Evolutionary conservation across 495 filamentous ascomycete genomes (phyloP), one percentile per base, ranked within the genome.

Genomic region (Rhypophila decipiens): DNA sequence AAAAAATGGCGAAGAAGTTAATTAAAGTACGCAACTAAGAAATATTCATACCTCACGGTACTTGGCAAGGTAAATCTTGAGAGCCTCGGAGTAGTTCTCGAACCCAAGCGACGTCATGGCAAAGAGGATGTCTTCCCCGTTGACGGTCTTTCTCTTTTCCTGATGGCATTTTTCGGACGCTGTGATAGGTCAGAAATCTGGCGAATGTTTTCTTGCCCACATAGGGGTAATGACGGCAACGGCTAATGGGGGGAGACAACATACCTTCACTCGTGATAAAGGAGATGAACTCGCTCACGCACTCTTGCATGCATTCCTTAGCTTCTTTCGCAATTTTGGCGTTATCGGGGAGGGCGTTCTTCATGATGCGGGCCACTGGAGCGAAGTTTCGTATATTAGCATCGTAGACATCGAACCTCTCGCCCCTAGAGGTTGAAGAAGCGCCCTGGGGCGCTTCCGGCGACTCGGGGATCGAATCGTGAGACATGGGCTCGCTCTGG

Each of bases 231-330:
- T 41, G 52, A 44, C 37, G 45, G 52, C 39, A 52, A 31, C 4
- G 27, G n/a, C 23, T 43, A 43, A 24, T 39, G 40, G 68, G 76
- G 45, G 18, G n/a, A 37, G 12, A 3, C 13, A 9, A 22, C 61
- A 42, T 61, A 95, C 93, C 93, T 78, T 98, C 93, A 66, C 90
- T 96, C 22, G 93, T 98, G 68, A 98, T 98, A 74, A 98, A 98
- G 15, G 91, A 96, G 74, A 98, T 98, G 70, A 97, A 98, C 77
- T 98, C 93, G 84, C 90, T 96, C 50, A 98, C 93, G 60, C 93
- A 98, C 72, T 98, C 93, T 67, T 98, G 93, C 93, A 98, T 97
- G 71, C 93, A 98, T 65, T 98, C 93, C 66, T 98, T 98, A 24
- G 93, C 93, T 67, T 98, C 93, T 61, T 98, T 98, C 35, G 93